These are phyloP conservation scores for Populus nigra DNA, from an alignment of 345 rosid species.

Conservation along the genomic window DNA sequence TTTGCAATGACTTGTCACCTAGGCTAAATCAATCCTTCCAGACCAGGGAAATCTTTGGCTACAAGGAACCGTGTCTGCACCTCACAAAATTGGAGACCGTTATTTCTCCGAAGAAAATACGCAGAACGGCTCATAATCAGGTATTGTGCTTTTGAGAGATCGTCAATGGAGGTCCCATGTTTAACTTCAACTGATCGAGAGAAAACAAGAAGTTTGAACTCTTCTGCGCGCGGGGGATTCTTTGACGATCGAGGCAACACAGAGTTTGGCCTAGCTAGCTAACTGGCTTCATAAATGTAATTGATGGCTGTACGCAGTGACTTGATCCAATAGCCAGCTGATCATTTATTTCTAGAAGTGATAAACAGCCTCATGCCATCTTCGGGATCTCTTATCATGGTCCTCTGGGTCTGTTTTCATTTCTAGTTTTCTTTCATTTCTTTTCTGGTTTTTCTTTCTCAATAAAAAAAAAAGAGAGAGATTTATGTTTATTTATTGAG, in stretches of 20 bases:
- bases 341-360: slow-evolving; percentile 4
- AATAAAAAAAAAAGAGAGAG: too few species aligned
- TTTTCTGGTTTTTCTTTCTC: too few species aligned
- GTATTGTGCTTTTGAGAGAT: neutral
- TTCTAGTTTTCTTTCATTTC: too few species aligned
- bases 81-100: neutral
- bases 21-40: neutral
- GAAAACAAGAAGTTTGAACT: neutral
- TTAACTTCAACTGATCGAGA: neutral
- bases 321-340: neutral
- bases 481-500: too few species aligned
- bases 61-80: neutral
- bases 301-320: neutral
- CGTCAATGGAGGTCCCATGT: neutral
- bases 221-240: too few species aligned
- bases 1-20: neutral
- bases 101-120: neutral
- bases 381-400: neutral
- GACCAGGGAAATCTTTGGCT: neutral
- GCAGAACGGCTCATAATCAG: too few species aligned
- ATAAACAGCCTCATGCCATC: neutral
- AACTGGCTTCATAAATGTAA: neutral
- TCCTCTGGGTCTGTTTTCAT: too few species aligned
- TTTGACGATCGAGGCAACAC: too few species aligned
- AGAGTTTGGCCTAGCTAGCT: neutral